phyloP scores from a whole-genome alignment of 495 filamentous ascomycete species.

The Sporormia fimetaria region DNA sequence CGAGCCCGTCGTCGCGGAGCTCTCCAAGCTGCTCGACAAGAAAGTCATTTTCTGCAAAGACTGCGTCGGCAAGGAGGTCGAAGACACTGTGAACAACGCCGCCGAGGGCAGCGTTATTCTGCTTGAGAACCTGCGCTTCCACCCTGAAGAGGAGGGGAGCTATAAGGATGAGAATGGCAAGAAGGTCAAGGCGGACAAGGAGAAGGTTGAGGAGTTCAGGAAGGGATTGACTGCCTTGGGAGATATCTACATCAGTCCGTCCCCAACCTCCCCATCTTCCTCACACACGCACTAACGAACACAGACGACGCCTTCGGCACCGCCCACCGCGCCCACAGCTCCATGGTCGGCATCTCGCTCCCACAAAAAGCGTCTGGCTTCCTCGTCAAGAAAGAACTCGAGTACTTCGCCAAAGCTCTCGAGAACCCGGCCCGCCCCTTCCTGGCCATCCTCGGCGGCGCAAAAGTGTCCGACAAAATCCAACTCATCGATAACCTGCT shows the following conservation, averaged over 20 bases:
- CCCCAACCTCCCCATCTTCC: conserved; percentile 4
- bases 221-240: conserved; percentile 89
- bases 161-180: conserved; percentile 84
- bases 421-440: conserved; percentile 90
- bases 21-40: conserved; percentile 78
- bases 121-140: conserved; percentile 96
- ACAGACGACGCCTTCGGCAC: conserved; percentile 97
- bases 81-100: conserved; percentile 79
- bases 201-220: conserved; percentile 81
- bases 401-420: conserved; percentile 97
- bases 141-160: conserved; percentile 94
- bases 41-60: conserved; percentile 79
- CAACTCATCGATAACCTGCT: conserved; percentile 98
- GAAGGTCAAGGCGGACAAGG: conserved; percentile 96
- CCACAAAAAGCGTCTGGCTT: conserved; percentile 94
- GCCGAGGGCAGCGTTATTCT: conserved; percentile 75
- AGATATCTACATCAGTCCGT: conserved; percentile 92
- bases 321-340: conserved; percentile 94
- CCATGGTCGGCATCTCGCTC: conserved; percentile 94
- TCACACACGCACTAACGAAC: neutral
- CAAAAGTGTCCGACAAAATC: conserved; percentile 99
- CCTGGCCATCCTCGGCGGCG: conserved; percentile 94
- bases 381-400: conserved; percentile 99
- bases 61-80: conserved; percentile 78
- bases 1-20: conserved; percentile 79